A percentile compares a stretch with the other conserved stretches of the same genome.
phyloP scores from a whole-genome alignment of 192 early-diverging fungal species.

The Rhizophlyctis rosea region DNA sequence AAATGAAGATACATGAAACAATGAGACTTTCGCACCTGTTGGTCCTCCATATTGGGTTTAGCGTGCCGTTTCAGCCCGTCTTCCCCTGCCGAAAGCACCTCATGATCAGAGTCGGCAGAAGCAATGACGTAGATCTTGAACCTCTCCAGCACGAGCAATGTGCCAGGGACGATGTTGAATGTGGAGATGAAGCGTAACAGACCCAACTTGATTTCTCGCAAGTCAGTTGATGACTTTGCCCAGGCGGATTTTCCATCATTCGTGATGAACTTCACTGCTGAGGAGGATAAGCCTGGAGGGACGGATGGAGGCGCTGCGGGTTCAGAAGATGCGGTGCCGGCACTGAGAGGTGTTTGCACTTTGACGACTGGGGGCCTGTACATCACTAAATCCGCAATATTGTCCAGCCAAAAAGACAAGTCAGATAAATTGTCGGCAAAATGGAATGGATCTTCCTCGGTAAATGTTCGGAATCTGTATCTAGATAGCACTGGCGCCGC shows the following conservation, averaged over 20 bases:
- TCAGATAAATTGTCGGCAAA: constrained; percentile 55
- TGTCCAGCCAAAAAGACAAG: constrained; percentile 47
- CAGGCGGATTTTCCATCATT: constrained; percentile 74
- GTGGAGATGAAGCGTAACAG: constrained; percentile 22
- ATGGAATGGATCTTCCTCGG: constrained; percentile 53
- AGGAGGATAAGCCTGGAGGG: constrained; percentile 57
- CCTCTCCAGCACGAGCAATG: constrained; percentile 50
- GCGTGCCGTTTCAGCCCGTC: constrained; percentile 71
- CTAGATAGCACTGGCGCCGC: constrained; percentile 52
- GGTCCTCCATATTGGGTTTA: constrained; percentile 70
- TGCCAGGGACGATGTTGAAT: constrained; percentile 28
- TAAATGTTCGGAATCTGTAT: no score
- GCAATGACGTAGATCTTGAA: constrained; percentile 60
- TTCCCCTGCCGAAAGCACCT: constrained; percentile 68
- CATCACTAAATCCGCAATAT: constrained; percentile 64
- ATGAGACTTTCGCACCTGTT: no score
- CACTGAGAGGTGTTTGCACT: constrained; percentile 2
- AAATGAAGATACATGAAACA: no score
- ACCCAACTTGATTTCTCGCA: constrained; percentile 32
- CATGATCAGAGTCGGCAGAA: constrained; percentile 68
- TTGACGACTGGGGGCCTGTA: constrained; percentile 49
- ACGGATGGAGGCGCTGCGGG: constrained; percentile 10
- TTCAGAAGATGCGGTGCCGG: background rate
- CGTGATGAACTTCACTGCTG: constrained; percentile 57
- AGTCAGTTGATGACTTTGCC: constrained; percentile 33